Conservation (phyloP, 2,329 filamentous ascomycete genomes). For the Alternaria solani region DNA sequence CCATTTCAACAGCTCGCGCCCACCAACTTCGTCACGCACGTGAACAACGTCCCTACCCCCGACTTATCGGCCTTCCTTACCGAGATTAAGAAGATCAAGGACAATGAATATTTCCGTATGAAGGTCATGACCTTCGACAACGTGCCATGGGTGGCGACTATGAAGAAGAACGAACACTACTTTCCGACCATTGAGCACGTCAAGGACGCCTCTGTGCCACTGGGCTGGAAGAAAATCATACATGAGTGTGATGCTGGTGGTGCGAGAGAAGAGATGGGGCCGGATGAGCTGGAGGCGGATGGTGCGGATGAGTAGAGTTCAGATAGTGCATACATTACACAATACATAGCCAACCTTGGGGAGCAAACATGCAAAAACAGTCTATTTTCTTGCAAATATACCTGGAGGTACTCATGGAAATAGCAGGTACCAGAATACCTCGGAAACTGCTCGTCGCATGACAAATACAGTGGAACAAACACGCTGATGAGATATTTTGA, state of each 20-base stretch:
- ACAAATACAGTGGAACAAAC: background rate
- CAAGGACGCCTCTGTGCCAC: constrained; percentile 61
- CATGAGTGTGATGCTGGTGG: constrained; percentile 59
- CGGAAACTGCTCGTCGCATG: background rate
- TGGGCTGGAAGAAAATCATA: constrained; percentile 66
- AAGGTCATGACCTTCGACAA: constrained; percentile 99
- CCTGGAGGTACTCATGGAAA: background rate
- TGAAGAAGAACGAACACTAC: constrained; percentile 99
- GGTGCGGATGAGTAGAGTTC: constrained; percentile 26
- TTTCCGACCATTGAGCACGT: constrained; percentile 73
- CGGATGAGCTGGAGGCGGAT: constrained; percentile 41
- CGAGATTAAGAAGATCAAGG: constrained; percentile 85
- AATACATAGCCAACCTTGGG: background rate
- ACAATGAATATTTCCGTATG: constrained; percentile 97
- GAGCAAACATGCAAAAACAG: background rate
- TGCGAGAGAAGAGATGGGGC: constrained; percentile 41
- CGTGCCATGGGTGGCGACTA: constrained; percentile 98
- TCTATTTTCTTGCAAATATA: background rate
- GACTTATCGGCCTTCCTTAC: constrained; percentile 82
- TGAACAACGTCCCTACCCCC: constrained; percentile 86
- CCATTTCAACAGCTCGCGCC: constrained; percentile 76
- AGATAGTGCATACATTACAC: background rate
- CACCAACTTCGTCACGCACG: constrained; percentile 96
- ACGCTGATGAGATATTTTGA: background rate
- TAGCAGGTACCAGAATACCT: background rate